Conservation (phyloP, 2,329 filamentous ascomycete species). For the Colletotrichum plurivorum region DNA sequence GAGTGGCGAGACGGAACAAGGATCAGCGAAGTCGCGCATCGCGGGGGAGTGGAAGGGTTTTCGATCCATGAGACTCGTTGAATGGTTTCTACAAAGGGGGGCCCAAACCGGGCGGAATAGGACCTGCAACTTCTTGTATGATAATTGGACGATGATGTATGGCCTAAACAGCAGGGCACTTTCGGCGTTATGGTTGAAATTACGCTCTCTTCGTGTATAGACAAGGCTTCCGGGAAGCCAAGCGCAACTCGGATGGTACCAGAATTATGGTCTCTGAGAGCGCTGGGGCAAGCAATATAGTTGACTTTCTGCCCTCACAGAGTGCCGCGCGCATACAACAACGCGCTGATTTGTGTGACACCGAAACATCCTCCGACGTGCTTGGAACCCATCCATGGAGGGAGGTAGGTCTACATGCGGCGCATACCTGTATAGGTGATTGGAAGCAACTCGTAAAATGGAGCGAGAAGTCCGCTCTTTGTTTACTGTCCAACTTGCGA, state of each 20-base stretch:
- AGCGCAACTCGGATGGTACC: conserved; percentile 4
- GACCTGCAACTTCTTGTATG: conserved; percentile 39
- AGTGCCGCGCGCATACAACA: not conserved
- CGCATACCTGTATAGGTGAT: too few species aligned
- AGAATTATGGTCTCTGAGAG: conserved; percentile 10
- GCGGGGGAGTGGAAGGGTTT: not conserved
- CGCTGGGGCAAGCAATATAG: conserved; percentile 30
- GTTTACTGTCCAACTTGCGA: too few species aligned
- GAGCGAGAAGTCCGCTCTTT: too few species aligned
- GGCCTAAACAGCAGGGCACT: conserved; percentile 36
- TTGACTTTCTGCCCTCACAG: conserved; percentile 15
- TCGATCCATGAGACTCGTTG: not conserved
- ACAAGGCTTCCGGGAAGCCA: conserved; percentile 27
- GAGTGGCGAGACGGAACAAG: not conserved
- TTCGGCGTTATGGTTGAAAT: conserved; percentile 38
- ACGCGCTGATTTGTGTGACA: not conserved
- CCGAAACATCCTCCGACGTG: too few species aligned
- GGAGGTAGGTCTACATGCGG: too few species aligned
- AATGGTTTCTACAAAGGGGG: conserved; percentile 15
- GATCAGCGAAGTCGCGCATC: too few species aligned
- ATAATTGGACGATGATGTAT: conserved; percentile 39
- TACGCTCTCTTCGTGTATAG: conserved; percentile 35
- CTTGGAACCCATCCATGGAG: too few species aligned
- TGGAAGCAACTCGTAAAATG: too few species aligned
- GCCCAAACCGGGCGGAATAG: conserved; percentile 13